Percentiles rank a stretch among this genome's conserved stretches.
These are phyloP conservation scores for Avena eriantha DNA, from an alignment of 176 grass and related monocot genomes.

Conservation along the genomic window DNA sequence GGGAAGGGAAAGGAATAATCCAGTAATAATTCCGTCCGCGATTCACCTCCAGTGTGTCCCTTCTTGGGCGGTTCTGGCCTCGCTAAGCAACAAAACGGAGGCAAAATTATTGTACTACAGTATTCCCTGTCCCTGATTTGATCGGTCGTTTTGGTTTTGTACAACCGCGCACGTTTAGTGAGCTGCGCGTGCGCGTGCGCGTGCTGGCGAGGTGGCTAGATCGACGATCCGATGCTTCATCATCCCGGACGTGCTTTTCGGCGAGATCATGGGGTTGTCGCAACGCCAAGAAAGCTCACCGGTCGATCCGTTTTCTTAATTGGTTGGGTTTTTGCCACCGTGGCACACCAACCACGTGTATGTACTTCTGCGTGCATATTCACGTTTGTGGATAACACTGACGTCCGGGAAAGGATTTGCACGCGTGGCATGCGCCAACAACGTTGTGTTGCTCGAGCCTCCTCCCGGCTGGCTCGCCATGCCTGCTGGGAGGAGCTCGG, in stretches of 20 bases:
- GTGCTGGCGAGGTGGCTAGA: neutral
- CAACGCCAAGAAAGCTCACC: constrained; percentile 16
- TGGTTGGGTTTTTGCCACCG: neutral
- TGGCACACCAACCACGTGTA: neutral
- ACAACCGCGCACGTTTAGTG: constrained; percentile 22
- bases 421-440: neutral
- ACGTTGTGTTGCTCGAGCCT: neutral
- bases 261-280: neutral
- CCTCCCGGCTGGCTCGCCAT: neutral
- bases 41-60: neutral
- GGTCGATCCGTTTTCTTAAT: neutral
- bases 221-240: neutral
- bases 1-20: constrained; percentile 22
- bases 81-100: neutral
- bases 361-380: neutral
- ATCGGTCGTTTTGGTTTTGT: neutral
- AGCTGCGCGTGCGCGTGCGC: neutral
- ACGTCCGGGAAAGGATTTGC: constrained; percentile 36
- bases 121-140: neutral
- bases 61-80: neutral
- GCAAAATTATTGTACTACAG: neutral
- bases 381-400: constrained; percentile 23
- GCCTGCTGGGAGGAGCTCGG: neutral
- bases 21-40: neutral
- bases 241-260: constrained; percentile 2